A percentile compares a stretch with the other conserved stretches of the same genome.
phyloP scores from a whole-genome alignment of 1,284 basidiomycete genomes.

The Ceratobasidium sp. region DNA sequence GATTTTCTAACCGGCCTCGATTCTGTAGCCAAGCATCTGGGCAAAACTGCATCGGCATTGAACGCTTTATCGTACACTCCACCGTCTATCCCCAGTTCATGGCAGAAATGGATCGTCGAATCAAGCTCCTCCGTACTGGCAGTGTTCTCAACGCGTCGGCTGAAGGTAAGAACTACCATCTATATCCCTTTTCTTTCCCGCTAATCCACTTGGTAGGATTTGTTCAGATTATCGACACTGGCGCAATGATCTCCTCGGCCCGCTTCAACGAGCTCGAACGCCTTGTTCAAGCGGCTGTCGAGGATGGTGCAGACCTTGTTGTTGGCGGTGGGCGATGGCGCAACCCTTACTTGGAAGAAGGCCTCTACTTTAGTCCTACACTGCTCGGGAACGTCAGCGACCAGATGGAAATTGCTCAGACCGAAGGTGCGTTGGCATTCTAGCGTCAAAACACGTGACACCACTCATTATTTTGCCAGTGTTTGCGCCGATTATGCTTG shows the following conservation, averaged over 20 bases:
- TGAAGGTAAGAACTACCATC: too few species aligned
- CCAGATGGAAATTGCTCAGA: slow-evolving; percentile 78
- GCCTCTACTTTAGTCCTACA: slow-evolving; percentile 89
- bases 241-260: slow-evolving; percentile 80
- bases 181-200: too few species aligned
- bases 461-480: slow-evolving; percentile 61
- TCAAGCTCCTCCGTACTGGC: slow-evolving; percentile 72
- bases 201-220: too few species aligned
- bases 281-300: slow-evolving; percentile 77
- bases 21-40: slow-evolving; percentile 82
- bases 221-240: slow-evolving; percentile 77
- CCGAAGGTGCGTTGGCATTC: slow-evolving; percentile 82
- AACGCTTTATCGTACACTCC: slow-evolving; percentile 87
- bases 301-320: slow-evolving; percentile 74
- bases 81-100: slow-evolving; percentile 80
- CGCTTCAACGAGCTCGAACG: slow-evolving; percentile 76
- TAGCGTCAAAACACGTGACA: slow-evolving; percentile 43
- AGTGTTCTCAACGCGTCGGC: slow-evolving; percentile 50
- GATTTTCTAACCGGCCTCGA: neutral
- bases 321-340: slow-evolving; percentile 72
- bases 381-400: slow-evolving; percentile 84
- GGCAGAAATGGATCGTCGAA: slow-evolving; percentile 69
- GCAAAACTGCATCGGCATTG: slow-evolving; percentile 97
- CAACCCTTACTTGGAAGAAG: slow-evolving; percentile 73
- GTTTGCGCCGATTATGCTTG: slow-evolving; percentile 87